Evolutionary conservation across 257 asterid species (phyloP), one percentile per base, ranked within the genome.

Genomic region (Solanum virginianum): DNA sequence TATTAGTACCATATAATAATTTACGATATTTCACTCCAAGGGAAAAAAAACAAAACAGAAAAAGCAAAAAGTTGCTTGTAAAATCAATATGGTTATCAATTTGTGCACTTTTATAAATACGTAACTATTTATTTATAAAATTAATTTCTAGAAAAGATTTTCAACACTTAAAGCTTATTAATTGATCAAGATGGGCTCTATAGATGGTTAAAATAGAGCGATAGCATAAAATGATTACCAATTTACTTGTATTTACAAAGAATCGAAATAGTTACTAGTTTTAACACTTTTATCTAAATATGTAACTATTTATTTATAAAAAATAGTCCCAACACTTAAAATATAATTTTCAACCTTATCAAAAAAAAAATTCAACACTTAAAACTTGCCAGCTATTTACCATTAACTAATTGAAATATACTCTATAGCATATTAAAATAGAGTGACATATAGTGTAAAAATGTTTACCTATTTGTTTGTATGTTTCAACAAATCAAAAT

Each of bases 201-300:
- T 36, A 3, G 41, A 0, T 4, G 7, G 41, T 36, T 36, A 5
- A 36, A 36, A 36, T 36, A 36, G 41, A 36, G 41, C 6, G 7
- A 36, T 36, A 36, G 41, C 10, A 10, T 43, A 43, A 59, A 60
- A 43, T 1, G 6, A 18, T 83, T 41, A 92, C 91, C 89, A 92
- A 82, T 81, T 88, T 91, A 62, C 81, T 56, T 56, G 88, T 57
- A 54, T 66, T 80, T 86, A 91, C 9, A 89, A 90, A 62, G 90
- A 88, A 80, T 88, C 89, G 81, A 90, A 89, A 88, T 92, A 36
- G 5, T 36, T 36, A 36, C 39, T 36, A 36, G 5, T 36, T 36
- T 36, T 1, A 36, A 4, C 39, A 36, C 39, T 36, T 36, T 0
- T 36, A 36, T 36, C 39, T 36, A 36, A 36, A 36, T 36, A 36